Conservation (phyloP, 23 red algal genomes). For the Chondrus crispus region DNA sequence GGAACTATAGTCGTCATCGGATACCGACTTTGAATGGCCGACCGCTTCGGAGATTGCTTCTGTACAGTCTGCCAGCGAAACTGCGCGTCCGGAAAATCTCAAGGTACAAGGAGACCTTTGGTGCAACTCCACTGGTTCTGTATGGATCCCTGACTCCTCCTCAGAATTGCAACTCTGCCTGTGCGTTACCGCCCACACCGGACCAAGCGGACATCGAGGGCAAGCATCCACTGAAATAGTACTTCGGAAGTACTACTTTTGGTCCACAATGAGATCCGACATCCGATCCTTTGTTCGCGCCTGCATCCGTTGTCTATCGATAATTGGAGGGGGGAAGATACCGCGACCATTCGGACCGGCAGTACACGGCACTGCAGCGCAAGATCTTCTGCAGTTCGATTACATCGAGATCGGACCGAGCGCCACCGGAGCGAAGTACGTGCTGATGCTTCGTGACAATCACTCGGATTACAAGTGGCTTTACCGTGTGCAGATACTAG, state of each 20-base stretch:
- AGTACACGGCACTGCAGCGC: not conserved
- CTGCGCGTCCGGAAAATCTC: not conserved
- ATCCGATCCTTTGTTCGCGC: not conserved
- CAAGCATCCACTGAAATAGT: not conserved
- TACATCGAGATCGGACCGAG: not conserved
- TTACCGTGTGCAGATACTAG: not conserved
- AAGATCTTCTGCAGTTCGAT: constrained; percentile 19
- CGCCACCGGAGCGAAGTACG: not conserved
- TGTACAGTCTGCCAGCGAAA: not conserved
- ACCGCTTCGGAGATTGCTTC: not conserved
- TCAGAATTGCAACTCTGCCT: not conserved
- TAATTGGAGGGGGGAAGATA: not conserved
- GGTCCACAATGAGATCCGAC: not conserved
- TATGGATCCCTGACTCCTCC: not conserved
- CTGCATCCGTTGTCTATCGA: constrained; percentile 11
- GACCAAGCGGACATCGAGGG: not conserved
- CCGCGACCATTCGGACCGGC: not conserved
- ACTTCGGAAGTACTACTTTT: not conserved
- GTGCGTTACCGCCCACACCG: not conserved
- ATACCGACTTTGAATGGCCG: not conserved
- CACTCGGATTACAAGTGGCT: not conserved
- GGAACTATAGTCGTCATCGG: not conserved
- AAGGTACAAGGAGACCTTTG: not conserved
- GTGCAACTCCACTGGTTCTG: not conserved
- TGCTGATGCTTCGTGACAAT: constrained; percentile 8